These are phyloP conservation scores for Usnea hakonensis DNA, from an alignment of 495 filamentous ascomycete genomes.

Conservation along the genomic window DNA sequence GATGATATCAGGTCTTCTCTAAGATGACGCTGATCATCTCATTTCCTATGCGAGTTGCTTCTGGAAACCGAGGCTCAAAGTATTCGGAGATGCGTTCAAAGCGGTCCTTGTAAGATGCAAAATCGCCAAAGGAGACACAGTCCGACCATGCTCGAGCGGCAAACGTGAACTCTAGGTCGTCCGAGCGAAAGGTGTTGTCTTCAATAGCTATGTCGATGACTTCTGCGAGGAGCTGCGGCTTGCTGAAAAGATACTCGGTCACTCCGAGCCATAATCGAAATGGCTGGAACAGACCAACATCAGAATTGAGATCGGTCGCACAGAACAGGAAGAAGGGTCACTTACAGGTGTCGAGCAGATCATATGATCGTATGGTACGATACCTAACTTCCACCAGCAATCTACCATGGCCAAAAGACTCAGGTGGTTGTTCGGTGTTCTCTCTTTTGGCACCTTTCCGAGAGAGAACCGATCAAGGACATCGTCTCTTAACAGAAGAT, in stretches of 20 bases:
- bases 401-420: conserved; percentile 96
- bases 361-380: conserved; percentile 98
- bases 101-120: conserved; percentile 79
- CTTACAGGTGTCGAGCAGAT: conserved; percentile 89
- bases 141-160: conserved; percentile 91
- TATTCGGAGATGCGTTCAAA: conserved; percentile 84
- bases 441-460: conserved; percentile 54
- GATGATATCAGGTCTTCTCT: conserved; percentile 53
- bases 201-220: conserved; percentile 76
- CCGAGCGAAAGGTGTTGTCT: conserved; percentile 77
- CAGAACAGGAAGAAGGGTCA: conserved; percentile 12
- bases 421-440: conserved; percentile 83
- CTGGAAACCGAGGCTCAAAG: conserved; percentile 81
- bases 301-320: neutral
- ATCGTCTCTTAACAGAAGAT: conserved; percentile 69
- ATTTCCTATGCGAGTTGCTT: conserved; percentile 79
- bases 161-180: conserved; percentile 96
- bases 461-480: conserved; percentile 83
- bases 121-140: conserved; percentile 81
- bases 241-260: conserved; percentile 93
- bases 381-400: conserved; percentile 89
- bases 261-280: conserved; percentile 96
- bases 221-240: conserved; percentile 73
- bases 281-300: conserved; percentile 40
- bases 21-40: conserved; percentile 95